A percentile compares a stretch with the other conserved stretches of the same genome.
phyloP scores from a whole-genome alignment of 2,329 filamentous ascomycete genomes.

The Neofusicoccum ribis region DNA sequence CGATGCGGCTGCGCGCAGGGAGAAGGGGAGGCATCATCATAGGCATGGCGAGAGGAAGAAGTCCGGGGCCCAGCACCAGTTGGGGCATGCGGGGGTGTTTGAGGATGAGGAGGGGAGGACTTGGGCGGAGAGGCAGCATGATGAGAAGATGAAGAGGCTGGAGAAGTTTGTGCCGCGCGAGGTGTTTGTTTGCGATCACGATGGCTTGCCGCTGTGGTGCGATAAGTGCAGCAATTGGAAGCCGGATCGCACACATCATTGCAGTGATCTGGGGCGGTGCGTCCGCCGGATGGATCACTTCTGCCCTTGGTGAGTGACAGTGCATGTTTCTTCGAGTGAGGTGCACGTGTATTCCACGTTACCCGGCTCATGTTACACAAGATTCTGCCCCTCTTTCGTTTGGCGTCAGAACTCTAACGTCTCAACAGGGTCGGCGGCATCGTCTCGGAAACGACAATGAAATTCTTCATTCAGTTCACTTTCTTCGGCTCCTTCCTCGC shows the following conservation, averaged over 20 bases:
- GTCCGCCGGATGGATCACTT: conserved; percentile 93
- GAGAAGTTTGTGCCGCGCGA: conserved; percentile 73
- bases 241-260: conserved; percentile 84
- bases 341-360: background rate
- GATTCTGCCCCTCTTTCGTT: too few relatives aligned
- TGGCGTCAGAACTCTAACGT: background rate
- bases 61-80: conserved; percentile 22
- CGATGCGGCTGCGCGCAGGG: background rate
- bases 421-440: conserved; percentile 71
- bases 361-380: background rate
- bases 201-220: conserved; percentile 87
- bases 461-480: conserved; percentile 89
- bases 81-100: conserved; percentile 16
- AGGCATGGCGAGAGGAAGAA: conserved; percentile 26
- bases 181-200: conserved; percentile 77
- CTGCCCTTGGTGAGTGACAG: conserved; percentile 66
- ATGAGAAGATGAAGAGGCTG: conserved; percentile 5
- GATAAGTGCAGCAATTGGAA: conserved; percentile 83
- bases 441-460: conserved; percentile 81
- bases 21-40: conserved; percentile 10
- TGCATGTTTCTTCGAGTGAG: background rate
- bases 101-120: conserved; percentile 12
- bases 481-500: conserved; percentile 72
- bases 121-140: conserved; percentile 6
- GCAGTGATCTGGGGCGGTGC: conserved; percentile 76